Conservation (phyloP, 352 stramenopile genomes). For the Aphanomyces invadans region DNA sequence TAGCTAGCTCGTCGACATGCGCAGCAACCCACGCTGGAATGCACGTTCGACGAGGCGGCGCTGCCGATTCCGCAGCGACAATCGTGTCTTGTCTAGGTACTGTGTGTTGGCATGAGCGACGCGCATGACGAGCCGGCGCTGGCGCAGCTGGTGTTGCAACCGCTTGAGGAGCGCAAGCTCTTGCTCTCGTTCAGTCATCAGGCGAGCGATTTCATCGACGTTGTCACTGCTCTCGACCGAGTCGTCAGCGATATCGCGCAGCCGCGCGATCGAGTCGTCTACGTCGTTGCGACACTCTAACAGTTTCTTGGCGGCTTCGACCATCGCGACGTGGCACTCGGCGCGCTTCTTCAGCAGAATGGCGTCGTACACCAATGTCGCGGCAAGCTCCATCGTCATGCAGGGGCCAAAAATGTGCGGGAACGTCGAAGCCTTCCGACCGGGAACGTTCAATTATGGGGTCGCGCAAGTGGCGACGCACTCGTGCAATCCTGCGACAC, state of each 20-base stretch:
- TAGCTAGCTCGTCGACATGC: not conserved
- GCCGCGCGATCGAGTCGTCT: not conserved
- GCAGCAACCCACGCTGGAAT: not conserved
- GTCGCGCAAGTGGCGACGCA: too few relatives aligned
- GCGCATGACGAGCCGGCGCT: not conserved
- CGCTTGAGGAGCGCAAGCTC: not conserved
- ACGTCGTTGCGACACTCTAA: not conserved
- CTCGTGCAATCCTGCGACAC: not conserved
- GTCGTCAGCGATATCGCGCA: not conserved
- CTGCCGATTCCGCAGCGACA: not conserved
- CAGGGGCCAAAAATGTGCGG: too few relatives aligned
- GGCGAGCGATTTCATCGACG: not conserved
- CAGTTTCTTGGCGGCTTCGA: not conserved
- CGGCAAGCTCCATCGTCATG: not conserved
- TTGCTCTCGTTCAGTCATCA: not conserved
- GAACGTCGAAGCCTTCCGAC: too few relatives aligned
- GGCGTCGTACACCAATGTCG: not conserved
- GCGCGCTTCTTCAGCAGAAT: not conserved
- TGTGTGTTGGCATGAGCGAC: not conserved
- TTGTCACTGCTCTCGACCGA: not conserved
- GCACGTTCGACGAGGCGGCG: not conserved
- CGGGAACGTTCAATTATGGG: too few relatives aligned
- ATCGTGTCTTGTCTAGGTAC: not conserved
- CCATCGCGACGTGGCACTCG: not conserved
- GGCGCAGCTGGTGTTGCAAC: not conserved